Evolutionary conservation across 306 rosid species (phyloP).

Genomic region (Cotoneaster glaucophyllus): DNA sequence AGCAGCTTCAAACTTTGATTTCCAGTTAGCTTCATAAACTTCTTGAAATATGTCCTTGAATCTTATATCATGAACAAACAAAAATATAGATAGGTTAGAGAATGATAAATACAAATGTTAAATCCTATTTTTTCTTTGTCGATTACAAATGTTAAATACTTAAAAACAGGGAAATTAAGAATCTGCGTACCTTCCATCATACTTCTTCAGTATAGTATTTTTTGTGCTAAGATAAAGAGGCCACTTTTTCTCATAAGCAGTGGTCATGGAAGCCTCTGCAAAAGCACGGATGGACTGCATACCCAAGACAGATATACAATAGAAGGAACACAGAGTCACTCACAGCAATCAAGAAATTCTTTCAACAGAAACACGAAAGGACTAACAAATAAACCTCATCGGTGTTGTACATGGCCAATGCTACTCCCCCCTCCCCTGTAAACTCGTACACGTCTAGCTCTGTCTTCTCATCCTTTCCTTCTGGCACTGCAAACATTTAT

Average conservation of each 20-base stretch:
- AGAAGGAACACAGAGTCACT: conserved; percentile 7
- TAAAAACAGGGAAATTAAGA: background rate
- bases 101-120: background rate
- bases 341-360: conserved; percentile 11
- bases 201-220: conserved; percentile 95
- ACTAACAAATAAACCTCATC: conserved; percentile 65
- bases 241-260: conserved; percentile 90
- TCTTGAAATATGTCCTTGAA: conserved; percentile 99
- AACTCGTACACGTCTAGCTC: conserved; percentile 83
- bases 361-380: conserved; percentile 16
- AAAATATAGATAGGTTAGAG: background rate
- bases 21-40: conserved; percentile 91
- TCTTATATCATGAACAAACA: conserved; percentile 42
- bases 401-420: conserved; percentile 88
- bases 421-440: conserved; percentile 88
- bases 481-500: conserved; percentile 51
- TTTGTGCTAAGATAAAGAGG: conserved; percentile 98
- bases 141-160: background rate
- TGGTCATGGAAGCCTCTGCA: conserved; percentile 88
- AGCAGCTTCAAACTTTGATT: conserved; percentile 87
- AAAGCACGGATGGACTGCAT: conserved; percentile 81
- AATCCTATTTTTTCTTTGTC: background rate
- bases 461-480: conserved; percentile 63
- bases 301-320: conserved; percentile 7
- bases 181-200: conserved; percentile 84